Percentiles rank a stretch among this genome's conserved stretches.
These are phyloP conservation scores for Hypoxylon sp. DNA, from an alignment of 2,329 filamentous ascomycete genomes.

Conservation along the genomic window DNA sequence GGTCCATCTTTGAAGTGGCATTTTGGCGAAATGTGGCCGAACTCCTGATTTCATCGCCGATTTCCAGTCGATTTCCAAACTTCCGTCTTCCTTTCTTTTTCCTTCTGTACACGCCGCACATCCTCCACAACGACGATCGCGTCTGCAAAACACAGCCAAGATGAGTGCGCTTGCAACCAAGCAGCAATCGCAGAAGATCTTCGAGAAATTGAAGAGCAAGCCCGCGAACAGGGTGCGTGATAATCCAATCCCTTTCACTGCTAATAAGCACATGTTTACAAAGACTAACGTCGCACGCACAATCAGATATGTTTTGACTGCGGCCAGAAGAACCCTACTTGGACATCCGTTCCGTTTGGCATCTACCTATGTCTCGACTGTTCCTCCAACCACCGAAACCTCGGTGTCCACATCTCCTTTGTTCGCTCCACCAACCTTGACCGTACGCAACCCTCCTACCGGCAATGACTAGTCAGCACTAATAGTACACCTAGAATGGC, in stretches of 20 bases:
- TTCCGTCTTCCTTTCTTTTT: conserved; percentile 18
- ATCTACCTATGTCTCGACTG: conserved; percentile 99
- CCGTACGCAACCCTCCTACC: conserved; percentile 73
- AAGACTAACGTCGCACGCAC: conserved; percentile 23
- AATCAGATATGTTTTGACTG: conserved; percentile 94
- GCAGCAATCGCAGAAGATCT: conserved; percentile 95
- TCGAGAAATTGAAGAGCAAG: conserved; percentile 96
- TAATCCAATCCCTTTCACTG: conserved; percentile 41
- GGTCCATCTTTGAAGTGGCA: conserved; percentile 42
- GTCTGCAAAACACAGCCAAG: conserved; percentile 54
- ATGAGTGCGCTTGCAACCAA: conserved; percentile 85
- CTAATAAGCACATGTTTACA: conserved; percentile 21
- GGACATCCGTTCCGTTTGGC: conserved; percentile 96
- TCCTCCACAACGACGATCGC: conserved; percentile 1
- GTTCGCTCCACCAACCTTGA: conserved; percentile 98
- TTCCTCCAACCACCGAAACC: conserved; percentile 95
- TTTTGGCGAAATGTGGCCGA: conserved; percentile 55
- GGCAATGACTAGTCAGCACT: conserved; percentile 34
- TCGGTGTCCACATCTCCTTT: conserved; percentile 99
- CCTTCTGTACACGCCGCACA: conserved; percentile 12
- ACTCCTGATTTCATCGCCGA: conserved; percentile 50
- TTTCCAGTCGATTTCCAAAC: conserved; percentile 26
- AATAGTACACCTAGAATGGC: conserved; percentile 77
- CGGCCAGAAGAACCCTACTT: conserved; percentile 96
- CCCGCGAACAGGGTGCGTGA: conserved; percentile 88